Conservation (phyloP, 1,284 basidiomycete species). For the Peniophora sp. region DNA sequence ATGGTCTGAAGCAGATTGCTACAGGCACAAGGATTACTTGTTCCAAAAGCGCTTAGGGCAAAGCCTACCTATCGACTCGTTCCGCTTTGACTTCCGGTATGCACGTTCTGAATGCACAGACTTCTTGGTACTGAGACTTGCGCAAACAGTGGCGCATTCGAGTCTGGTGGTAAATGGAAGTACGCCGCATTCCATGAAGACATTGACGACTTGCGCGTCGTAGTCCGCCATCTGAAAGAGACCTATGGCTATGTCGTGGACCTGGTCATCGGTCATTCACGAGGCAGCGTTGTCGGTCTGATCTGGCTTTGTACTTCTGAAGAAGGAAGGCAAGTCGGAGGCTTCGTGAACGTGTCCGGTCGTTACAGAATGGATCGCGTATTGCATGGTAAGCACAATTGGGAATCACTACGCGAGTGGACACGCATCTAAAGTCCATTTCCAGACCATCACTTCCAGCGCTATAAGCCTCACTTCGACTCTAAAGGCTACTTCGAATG, state of each 20-base stretch:
- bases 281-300: conserved; percentile 58
- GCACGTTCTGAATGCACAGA: too few relatives aligned
- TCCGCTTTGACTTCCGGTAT: conserved; percentile 80
- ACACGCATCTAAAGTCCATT: not conserved
- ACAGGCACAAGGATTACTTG: conserved; percentile 77
- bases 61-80: conserved; percentile 68
- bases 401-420: too few relatives aligned
- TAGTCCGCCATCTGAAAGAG: conserved; percentile 51
- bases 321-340: conserved; percentile 44
- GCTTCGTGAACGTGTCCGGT: conserved; percentile 64
- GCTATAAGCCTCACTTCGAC: conserved; percentile 37
- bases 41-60: conserved; percentile 69
- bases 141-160: conserved; percentile 59
- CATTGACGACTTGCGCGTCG: conserved; percentile 53
- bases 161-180: conserved; percentile 61
- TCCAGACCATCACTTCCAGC: not conserved
- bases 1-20: conserved; percentile 3
- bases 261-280: conserved; percentile 66
- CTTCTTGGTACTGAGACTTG: not conserved
- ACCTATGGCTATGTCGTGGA: conserved; percentile 59
- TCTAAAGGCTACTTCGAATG: conserved; percentile 50
- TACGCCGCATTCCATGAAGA: conserved; percentile 50
- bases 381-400: too few relatives aligned
- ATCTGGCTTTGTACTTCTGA: conserved; percentile 58
- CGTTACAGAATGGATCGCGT: conserved; percentile 66